A percentile compares a stretch with the other conserved stretches of the same genome.
Evolutionary conservation across 2,329 filamentous ascomycete genomes (phyloP).

Genomic region (Hymenoscyphus albidus): DNA sequence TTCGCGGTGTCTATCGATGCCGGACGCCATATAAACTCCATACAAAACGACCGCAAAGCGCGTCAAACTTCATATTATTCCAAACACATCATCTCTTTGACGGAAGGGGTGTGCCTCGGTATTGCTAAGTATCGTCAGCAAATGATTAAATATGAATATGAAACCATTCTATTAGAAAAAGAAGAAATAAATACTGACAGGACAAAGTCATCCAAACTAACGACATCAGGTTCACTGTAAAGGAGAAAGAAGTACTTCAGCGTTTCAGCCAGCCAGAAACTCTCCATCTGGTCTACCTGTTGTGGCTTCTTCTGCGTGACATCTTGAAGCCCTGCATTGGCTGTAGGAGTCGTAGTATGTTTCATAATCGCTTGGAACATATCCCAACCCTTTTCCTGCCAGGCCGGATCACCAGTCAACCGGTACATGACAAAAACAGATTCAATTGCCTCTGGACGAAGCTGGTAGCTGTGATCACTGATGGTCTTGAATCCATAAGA

Average conservation of each 20-base stretch:
- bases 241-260: slow-evolving; percentile 60
- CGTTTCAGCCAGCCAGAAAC: slow-evolving; percentile 60
- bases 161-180: neutral
- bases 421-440: slow-evolving; percentile 58
- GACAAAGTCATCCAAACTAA: slow-evolving; percentile 59
- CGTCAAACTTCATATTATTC: neutral
- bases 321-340: slow-evolving; percentile 40
- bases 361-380: slow-evolving; percentile 44
- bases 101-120: slow-evolving; percentile 25
- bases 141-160: neutral
- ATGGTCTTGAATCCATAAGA: slow-evolving; percentile 16
- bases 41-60: neutral
- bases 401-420: slow-evolving; percentile 20
- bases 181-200: slow-evolving; percentile 23
- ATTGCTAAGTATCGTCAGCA: slow-evolving; percentile 10
- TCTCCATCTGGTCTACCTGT: slow-evolving; percentile 51
- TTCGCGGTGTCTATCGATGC: neutral
- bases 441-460: slow-evolving; percentile 58
- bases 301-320: slow-evolving; percentile 29
- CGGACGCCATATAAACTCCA: neutral
- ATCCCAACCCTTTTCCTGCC: slow-evolving; percentile 43
- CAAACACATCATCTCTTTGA: slow-evolving; percentile 3
- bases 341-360: slow-evolving; percentile 39
- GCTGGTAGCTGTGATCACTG: slow-evolving; percentile 15
- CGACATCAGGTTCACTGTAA: slow-evolving; percentile 42